These are phyloP conservation scores for Backusella mclennaniae DNA, from an alignment of 192 early-diverging fungal genomes.

Conservation along the genomic window DNA sequence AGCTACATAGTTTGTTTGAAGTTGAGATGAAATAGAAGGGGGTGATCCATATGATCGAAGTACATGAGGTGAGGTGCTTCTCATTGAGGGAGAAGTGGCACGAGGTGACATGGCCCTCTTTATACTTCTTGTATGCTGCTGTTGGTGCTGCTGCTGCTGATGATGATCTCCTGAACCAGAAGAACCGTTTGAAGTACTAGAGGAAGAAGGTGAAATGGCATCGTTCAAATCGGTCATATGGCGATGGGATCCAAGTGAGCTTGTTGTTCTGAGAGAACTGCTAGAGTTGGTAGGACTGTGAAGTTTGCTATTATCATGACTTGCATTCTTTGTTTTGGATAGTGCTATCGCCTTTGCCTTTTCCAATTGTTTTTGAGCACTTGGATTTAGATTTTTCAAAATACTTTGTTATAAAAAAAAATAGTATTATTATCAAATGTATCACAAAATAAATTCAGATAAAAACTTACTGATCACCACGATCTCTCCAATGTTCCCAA, in stretches of 20 bases:
- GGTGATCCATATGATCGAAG: neutral
- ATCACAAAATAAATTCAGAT: neutral
- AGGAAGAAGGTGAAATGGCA: constrained; percentile 18
- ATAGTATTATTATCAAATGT: neutral
- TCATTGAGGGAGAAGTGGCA: neutral
- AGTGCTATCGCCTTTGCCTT: constrained; percentile 13
- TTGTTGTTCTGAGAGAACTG: constrained; percentile 13
- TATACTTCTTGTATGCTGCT: neutral
- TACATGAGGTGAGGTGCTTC: constrained; percentile 6
- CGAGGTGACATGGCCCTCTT: constrained; percentile 18
- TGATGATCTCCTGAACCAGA: neutral
- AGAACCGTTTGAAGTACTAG: constrained; percentile 14
- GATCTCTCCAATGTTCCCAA: constrained; percentile 36
- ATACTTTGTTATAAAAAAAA: constrained; percentile 5
- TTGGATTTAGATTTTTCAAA: neutral
- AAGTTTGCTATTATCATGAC: neutral
- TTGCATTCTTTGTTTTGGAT: neutral
- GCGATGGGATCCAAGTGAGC: constrained; percentile 11
- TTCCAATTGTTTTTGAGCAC: constrained; percentile 17
- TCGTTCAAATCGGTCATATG: neutral
- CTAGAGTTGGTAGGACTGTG: neutral
- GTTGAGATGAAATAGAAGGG: neutral
- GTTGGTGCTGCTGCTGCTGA: neutral
- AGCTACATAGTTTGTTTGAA: neutral
- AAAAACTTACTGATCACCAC: constrained; percentile 38